phyloP scores from a whole-genome alignment of 176 grass and related monocot species.

The Olyra latifolia region DNA sequence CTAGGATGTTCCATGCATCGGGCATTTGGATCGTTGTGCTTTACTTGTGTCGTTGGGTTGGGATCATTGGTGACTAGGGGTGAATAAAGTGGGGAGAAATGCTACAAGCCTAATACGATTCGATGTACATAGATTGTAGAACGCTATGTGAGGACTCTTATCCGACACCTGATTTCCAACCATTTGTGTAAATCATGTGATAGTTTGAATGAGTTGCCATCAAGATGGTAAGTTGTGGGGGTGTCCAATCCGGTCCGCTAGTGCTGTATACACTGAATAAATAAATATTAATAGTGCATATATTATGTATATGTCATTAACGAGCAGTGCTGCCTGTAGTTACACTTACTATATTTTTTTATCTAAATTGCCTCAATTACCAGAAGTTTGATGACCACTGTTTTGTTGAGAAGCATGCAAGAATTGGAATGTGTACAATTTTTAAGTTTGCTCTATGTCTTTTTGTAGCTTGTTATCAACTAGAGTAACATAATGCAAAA shows the following conservation, averaged over 20 bases:
- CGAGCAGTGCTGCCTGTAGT: neutral
- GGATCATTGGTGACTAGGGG: neutral
- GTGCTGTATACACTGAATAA: neutral
- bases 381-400: neutral
- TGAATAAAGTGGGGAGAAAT: neutral
- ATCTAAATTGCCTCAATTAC: neutral
- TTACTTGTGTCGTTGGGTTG: neutral
- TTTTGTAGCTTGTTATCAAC: slow-evolving; percentile 4
- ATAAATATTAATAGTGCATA: neutral
- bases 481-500: neutral
- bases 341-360: neutral
- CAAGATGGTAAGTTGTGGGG: neutral
- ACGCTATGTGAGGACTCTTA: neutral
- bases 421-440: neutral
- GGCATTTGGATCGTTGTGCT: neutral
- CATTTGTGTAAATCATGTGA: neutral
- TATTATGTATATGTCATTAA: neutral
- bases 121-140: neutral
- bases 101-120: neutral
- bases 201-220: neutral
- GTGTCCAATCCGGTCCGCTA: neutral
- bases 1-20: neutral
- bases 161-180: neutral
- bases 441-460: neutral
- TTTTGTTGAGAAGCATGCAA: neutral